phyloP scores from a whole-genome alignment of 2,329 filamentous ascomycete genomes.

The Diplodia mutila region DNA sequence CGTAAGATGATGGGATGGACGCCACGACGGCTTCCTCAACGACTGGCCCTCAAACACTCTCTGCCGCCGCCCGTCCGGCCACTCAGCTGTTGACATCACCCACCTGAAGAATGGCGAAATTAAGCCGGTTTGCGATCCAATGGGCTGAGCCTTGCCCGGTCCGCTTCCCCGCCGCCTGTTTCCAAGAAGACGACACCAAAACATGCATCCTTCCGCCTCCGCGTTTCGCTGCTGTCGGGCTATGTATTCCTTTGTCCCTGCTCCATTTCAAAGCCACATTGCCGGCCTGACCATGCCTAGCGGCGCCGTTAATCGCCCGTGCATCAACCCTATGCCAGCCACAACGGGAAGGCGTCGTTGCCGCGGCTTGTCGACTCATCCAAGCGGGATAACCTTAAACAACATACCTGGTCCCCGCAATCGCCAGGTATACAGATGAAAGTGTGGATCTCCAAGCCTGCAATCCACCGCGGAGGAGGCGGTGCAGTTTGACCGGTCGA shows the following conservation, averaged over 20 bases:
- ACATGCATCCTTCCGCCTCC: neutral
- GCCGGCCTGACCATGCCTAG: neutral
- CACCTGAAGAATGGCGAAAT: conserved; percentile 8
- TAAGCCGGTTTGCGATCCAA: conserved; percentile 21
- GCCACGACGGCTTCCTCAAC: conserved; percentile 1
- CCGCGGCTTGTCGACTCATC: conserved; percentile 6
- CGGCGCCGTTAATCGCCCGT: neutral
- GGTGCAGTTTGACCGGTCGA: neutral
- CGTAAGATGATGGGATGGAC: conserved; percentile 11
- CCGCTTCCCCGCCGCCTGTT: too few species aligned
- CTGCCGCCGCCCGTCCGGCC: neutral
- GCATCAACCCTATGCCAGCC: neutral
- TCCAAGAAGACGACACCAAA: neutral
- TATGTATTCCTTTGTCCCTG: neutral
- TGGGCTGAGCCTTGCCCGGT: neutral
- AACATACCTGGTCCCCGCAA: conserved; percentile 10
- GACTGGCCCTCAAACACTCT: neutral
- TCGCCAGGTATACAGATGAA: neutral
- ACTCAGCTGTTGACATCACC: neutral
- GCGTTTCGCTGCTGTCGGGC: neutral
- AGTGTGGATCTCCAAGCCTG: conserved; percentile 12
- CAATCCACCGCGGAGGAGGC: neutral
- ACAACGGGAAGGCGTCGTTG: conserved; percentile 8
- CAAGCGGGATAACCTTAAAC: conserved; percentile 12
- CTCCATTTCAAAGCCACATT: neutral